A percentile compares a stretch with the other conserved stretches of the same genome.
These are phyloP conservation scores for Claviceps sp. DNA, from an alignment of 2,329 filamentous ascomycete species.

Conservation along the genomic window DNA sequence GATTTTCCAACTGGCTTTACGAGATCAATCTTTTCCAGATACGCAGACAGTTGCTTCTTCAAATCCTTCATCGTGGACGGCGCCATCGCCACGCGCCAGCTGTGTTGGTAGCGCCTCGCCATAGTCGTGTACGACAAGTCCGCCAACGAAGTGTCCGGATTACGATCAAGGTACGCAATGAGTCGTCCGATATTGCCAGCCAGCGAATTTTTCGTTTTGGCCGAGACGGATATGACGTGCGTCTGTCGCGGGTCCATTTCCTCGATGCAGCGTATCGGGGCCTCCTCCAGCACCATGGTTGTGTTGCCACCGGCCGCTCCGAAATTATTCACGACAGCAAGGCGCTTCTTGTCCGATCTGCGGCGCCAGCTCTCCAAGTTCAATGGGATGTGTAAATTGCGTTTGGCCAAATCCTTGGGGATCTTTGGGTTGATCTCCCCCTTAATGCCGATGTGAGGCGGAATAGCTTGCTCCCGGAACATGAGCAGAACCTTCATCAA, in stretches of 20 bases:
- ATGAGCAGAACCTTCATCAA: conserved; percentile 53
- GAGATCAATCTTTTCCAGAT: neutral
- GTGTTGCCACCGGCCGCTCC: conserved; percentile 61
- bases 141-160: conserved; percentile 37
- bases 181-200: conserved; percentile 43
- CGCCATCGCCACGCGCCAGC: conserved; percentile 38
- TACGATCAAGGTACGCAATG: conserved; percentile 37
- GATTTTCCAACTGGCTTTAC: neutral
- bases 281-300: conserved; percentile 51
- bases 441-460: conserved; percentile 57
- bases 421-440: conserved; percentile 46
- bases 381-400: conserved; percentile 46
- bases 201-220: conserved; percentile 41
- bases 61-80: conserved; percentile 9
- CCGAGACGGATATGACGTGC: conserved; percentile 47
- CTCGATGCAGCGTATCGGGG: conserved; percentile 29
- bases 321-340: conserved; percentile 54
- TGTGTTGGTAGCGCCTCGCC: conserved; percentile 49
- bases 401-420: conserved; percentile 40
- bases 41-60: neutral
- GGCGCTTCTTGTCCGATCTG: conserved; percentile 25
- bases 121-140: conserved; percentile 55
- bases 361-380: conserved; percentile 37
- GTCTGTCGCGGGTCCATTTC: conserved; percentile 37
- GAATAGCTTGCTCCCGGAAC: conserved; percentile 48